These are phyloP conservation scores for Cardamine resedifolia DNA, from an alignment of 345 rosid genomes.

Conservation along the genomic window DNA sequence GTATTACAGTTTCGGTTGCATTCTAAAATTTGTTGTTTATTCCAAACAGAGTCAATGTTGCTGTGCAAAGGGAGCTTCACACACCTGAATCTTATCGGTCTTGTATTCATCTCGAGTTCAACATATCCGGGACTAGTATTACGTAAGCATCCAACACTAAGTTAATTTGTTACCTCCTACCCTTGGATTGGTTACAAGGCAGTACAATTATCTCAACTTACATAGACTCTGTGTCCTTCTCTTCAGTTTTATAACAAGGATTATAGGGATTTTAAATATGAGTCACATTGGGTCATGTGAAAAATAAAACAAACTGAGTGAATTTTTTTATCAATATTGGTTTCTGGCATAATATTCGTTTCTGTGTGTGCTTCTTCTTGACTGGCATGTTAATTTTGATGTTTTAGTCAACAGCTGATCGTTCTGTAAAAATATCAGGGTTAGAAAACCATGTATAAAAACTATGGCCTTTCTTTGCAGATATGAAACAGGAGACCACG, in stretches of 20 bases:
- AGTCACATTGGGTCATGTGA: neutral
- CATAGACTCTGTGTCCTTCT: neutral
- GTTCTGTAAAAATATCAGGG: neutral
- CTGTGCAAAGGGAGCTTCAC: constrained; percentile 82
- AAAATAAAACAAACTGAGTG: neutral
- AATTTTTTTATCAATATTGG: neutral
- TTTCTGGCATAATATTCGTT: neutral
- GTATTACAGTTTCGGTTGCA: constrained; percentile 5
- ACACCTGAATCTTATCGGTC: constrained; percentile 86
- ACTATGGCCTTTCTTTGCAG: constrained; percentile 39
- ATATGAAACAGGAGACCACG: constrained; percentile 97
- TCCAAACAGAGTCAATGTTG: constrained; percentile 69
- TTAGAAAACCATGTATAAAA: neutral
- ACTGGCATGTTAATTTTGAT: neutral
- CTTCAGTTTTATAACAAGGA: neutral
- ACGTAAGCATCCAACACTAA: constrained; percentile 48
- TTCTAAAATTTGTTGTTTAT: constrained; percentile 28
- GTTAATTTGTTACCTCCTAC: neutral
- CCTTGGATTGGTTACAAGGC: neutral
- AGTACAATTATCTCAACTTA: neutral
- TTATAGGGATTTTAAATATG: neutral
- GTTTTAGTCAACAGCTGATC: neutral
- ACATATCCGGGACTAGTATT: constrained; percentile 67
- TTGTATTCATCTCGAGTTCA: constrained; percentile 94
- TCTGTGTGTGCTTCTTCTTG: neutral